Conservation (phyloP, 148 eudicot genomes). For the Agrostemma githago region DNA sequence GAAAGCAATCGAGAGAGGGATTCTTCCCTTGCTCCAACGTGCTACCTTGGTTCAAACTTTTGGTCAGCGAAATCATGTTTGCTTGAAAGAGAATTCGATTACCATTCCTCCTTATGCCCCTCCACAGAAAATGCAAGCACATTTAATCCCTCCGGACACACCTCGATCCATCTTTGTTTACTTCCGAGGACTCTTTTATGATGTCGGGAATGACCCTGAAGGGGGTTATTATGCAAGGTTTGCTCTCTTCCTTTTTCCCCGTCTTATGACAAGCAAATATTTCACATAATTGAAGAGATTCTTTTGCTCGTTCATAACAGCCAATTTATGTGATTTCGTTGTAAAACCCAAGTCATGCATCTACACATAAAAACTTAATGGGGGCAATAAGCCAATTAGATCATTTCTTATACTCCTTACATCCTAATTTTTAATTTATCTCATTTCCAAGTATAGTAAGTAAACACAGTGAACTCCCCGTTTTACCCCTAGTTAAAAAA, state of each 20-base stretch:
- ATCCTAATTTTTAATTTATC: too few relatives aligned
- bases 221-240: slow-evolving; percentile 99
- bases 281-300: neutral
- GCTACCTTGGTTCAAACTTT: slow-evolving; percentile 97
- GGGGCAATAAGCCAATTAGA: neutral
- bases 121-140: slow-evolving; percentile 97
- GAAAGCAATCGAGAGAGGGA: slow-evolving; percentile 96
- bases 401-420: neutral
- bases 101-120: slow-evolving; percentile 98
- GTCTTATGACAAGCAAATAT: neutral
- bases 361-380: neutral
- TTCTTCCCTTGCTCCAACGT: slow-evolving; percentile 78
- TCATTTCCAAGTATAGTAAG: too few relatives aligned
- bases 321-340: neutral
- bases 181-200: slow-evolving; percentile 95
- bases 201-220: slow-evolving; percentile 98
- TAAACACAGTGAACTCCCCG: too few relatives aligned
- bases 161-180: slow-evolving; percentile 98
- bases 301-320: neutral
- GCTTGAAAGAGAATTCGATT: slow-evolving; percentile 91
- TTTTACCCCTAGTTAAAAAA: too few relatives aligned
- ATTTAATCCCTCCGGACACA: slow-evolving; percentile 75
- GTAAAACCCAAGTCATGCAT: neutral
- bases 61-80: slow-evolving; percentile 94
- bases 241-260: slow-evolving; percentile 8